Conservation (phyloP, 495 filamentous ascomycete genomes). For the Annulohypoxylon bovei region DNA sequence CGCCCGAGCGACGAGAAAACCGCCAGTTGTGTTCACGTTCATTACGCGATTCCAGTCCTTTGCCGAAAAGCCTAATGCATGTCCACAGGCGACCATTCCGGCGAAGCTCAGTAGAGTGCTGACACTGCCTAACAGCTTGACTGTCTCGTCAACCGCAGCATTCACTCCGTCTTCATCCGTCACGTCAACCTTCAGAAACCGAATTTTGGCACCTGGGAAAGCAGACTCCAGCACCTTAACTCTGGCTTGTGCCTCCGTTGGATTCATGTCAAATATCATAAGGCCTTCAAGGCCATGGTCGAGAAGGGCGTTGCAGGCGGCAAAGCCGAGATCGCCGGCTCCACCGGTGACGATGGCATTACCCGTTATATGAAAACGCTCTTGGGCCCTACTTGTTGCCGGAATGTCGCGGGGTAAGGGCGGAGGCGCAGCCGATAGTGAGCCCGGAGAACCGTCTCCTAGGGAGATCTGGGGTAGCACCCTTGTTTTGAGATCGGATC, state of each 20-base stretch:
- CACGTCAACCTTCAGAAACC: conserved; percentile 65
- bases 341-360: conserved; percentile 79
- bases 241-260: conserved; percentile 51
- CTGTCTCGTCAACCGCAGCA: conserved; percentile 53
- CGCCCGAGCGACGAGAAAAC: conserved; percentile 75
- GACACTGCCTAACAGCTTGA: conserved; percentile 59
- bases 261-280: conserved; percentile 70
- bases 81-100: conserved; percentile 69
- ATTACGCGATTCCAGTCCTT: conserved; percentile 67
- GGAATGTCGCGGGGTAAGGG: conserved; percentile 55
- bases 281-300: conserved; percentile 73
- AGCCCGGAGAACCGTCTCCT: conserved; percentile 54
- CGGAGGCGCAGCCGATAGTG: conserved; percentile 58
- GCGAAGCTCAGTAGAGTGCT: conserved; percentile 72
- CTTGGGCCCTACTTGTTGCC: conserved; percentile 58
- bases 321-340: conserved; percentile 71
- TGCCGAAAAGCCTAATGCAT: conserved; percentile 64
- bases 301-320: conserved; percentile 69
- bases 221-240: conserved; percentile 56
- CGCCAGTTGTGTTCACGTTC: conserved; percentile 75
- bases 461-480: conserved; percentile 68
- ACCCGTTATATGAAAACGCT: conserved; percentile 69
- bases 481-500: conserved; percentile 47
- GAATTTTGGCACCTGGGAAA: conserved; percentile 64
- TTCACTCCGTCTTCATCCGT: conserved; percentile 63